Percentiles rank a stretch among this genome's conserved stretches.
Evolutionary conservation across 371 early-diverging fungal genomes (phyloP).

Genomic region (Cokeromyces recurvatus): DNA sequence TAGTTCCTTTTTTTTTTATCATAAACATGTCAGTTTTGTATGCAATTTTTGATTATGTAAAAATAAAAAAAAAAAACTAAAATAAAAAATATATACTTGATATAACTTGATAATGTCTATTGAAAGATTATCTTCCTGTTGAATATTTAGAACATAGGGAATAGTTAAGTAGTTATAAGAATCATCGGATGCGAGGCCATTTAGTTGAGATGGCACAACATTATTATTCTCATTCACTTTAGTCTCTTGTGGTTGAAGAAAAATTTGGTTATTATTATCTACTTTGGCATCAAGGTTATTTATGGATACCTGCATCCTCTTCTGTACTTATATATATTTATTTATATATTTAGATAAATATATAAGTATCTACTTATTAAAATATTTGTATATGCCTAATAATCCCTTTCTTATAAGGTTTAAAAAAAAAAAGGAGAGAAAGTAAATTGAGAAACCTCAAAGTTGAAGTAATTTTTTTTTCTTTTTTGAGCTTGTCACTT

Average conservation of each 20-base stretch:
- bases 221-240: too few relatives aligned
- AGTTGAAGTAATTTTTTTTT: too few relatives aligned
- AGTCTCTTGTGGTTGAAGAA: background rate
- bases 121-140: slow-evolving; percentile 18
- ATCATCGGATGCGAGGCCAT: slow-evolving; percentile 7
- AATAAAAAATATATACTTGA: slow-evolving; percentile 5
- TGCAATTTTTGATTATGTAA: too few relatives aligned
- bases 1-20: slow-evolving; percentile 35
- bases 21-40: too few relatives aligned
- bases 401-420: too few relatives aligned
- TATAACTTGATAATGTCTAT: slow-evolving; percentile 15
- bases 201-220: background rate
- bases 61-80: background rate
- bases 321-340: slow-evolving; percentile 2
- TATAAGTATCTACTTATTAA: too few relatives aligned
- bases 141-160: slow-evolving; percentile 14
- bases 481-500: too few relatives aligned
- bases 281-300: slow-evolving; percentile 2
- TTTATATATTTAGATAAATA: too few relatives aligned
- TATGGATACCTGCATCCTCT: slow-evolving; percentile 27
- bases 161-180: background rate
- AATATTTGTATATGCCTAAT: too few relatives aligned
- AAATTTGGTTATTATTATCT: background rate
- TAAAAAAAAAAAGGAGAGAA: too few relatives aligned
- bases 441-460: too few relatives aligned